A percentile compares a stretch with the other conserved stretches of the same genome.
These are phyloP conservation scores for Davidsoniella neocaledoniae DNA, from an alignment of 2,329 filamentous ascomycete species.

Conservation along the genomic window DNA sequence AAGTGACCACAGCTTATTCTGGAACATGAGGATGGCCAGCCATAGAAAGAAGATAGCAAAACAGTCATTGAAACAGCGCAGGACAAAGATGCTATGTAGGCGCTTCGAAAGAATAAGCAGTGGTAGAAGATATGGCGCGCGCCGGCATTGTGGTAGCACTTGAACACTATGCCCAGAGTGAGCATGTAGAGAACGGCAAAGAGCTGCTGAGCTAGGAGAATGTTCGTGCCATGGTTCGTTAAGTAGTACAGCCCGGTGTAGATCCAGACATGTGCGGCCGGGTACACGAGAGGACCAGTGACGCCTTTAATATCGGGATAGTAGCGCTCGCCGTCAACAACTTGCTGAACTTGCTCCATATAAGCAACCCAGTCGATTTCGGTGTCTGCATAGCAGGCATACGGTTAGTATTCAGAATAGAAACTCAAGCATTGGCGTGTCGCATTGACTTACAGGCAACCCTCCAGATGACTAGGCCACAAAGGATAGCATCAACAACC, in stretches of 20 bases:
- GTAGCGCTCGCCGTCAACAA: constrained; percentile 68
- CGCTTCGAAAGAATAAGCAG: constrained; percentile 80
- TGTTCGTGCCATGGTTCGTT: constrained; percentile 60
- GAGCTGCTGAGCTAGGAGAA: constrained; percentile 64
- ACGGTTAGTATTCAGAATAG: not conserved
- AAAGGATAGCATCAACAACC: constrained; percentile 53
- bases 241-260: constrained; percentile 66
- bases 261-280: constrained; percentile 81
- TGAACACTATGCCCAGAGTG: constrained; percentile 60
- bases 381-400: constrained; percentile 43
- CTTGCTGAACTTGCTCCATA: constrained; percentile 80
- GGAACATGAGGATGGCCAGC: constrained; percentile 61
- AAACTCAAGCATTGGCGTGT: not conserved
- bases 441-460: constrained; percentile 51
- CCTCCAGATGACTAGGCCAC: constrained; percentile 58
- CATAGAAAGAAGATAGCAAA: constrained; percentile 75
- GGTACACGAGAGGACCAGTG: constrained; percentile 90
- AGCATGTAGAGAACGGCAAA: constrained; percentile 68
- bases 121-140: constrained; percentile 73
- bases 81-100: constrained; percentile 80
- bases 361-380: constrained; percentile 97
- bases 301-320: constrained; percentile 73
- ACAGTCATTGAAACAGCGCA: constrained; percentile 92
- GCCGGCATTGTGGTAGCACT: constrained; percentile 61
- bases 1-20: constrained; percentile 55